Conservation (phyloP, 2,329 filamentous ascomycete genomes). For the Colletotrichum cuscutae region DNA sequence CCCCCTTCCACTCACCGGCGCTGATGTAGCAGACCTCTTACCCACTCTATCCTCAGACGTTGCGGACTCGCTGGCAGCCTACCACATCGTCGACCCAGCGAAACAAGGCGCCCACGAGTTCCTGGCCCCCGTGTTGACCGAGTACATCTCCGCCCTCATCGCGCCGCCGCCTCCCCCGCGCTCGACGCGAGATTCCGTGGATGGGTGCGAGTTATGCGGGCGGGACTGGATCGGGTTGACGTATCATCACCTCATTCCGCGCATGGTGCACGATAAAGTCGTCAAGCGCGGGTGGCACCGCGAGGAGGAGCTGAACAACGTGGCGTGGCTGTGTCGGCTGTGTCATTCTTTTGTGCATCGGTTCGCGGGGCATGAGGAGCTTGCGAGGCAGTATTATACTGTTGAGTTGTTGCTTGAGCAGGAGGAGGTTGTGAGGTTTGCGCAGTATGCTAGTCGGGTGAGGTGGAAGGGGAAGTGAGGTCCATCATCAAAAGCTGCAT, state of each 20-base stretch:
- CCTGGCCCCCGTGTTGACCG: slow-evolving; percentile 69
- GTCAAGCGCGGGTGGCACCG: slow-evolving; percentile 83
- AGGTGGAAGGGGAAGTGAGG: slow-evolving; percentile 72
- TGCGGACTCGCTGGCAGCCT: slow-evolving; percentile 74
- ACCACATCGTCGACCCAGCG: slow-evolving; percentile 66
- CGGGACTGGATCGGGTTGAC: slow-evolving; percentile 80
- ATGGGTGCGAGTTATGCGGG: slow-evolving; percentile 80
- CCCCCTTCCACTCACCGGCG: slow-evolving; percentile 63
- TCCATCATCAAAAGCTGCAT: not conserved
- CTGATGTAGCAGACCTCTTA: slow-evolving; percentile 61
- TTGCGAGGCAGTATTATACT: slow-evolving; percentile 78
- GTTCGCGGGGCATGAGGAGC: slow-evolving; percentile 79
- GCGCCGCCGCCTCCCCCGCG: slow-evolving; percentile 72
- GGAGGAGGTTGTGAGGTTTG: slow-evolving; percentile 78
- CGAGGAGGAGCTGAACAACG: slow-evolving; percentile 78
- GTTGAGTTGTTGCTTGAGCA: slow-evolving; percentile 76
- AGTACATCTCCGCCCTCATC: slow-evolving; percentile 69
- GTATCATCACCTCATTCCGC: slow-evolving; percentile 90
- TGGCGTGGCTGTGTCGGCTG: slow-evolving; percentile 86
- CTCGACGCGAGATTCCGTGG: slow-evolving; percentile 61
- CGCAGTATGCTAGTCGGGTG: slow-evolving; percentile 76
- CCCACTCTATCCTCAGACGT: slow-evolving; percentile 67
- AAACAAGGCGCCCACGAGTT: slow-evolving; percentile 57
- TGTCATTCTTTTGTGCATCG: slow-evolving; percentile 87
- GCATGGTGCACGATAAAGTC: slow-evolving; percentile 78